These are phyloP conservation scores for Sclerotinia nivalis DNA, from an alignment of 2,329 filamentous ascomycete genomes.

Conservation along the genomic window DNA sequence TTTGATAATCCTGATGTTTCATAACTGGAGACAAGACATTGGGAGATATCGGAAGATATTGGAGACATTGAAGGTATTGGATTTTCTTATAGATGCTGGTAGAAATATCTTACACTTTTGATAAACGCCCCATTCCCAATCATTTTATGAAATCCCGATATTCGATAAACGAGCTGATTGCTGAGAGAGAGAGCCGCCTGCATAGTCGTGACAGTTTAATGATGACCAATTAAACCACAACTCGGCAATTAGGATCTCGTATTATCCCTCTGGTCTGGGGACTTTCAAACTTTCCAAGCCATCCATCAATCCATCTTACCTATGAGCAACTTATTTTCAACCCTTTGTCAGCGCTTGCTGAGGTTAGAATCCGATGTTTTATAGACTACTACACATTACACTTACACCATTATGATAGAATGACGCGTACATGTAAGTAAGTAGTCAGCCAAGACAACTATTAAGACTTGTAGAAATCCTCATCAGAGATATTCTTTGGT, in stretches of 20 bases:
- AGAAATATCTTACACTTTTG: neutral
- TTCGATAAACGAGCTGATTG: slow-evolving; percentile 5
- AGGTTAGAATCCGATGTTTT: neutral
- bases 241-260: slow-evolving; percentile 1
- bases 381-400: neutral
- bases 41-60: neutral
- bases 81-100: neutral
- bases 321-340: neutral
- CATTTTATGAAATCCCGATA: neutral
- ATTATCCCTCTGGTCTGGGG: neutral
- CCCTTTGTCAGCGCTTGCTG: neutral
- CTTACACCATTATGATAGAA: slow-evolving; percentile 1
- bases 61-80: neutral
- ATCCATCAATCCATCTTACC: too few species aligned
- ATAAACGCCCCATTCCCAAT: neutral
- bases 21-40: neutral
- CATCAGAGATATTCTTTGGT: too few species aligned
- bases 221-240: neutral
- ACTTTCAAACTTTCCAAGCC: neutral
- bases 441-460: neutral
- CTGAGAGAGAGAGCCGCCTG: neutral
- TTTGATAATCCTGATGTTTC: slow-evolving; percentile 1
- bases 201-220: neutral
- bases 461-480: neutral
- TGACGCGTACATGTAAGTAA: slow-evolving; percentile 18